Base-by-base conservation (phyloP, 805 yeast species). In the Zygosaccharomyces pseudorouxii region DNA sequence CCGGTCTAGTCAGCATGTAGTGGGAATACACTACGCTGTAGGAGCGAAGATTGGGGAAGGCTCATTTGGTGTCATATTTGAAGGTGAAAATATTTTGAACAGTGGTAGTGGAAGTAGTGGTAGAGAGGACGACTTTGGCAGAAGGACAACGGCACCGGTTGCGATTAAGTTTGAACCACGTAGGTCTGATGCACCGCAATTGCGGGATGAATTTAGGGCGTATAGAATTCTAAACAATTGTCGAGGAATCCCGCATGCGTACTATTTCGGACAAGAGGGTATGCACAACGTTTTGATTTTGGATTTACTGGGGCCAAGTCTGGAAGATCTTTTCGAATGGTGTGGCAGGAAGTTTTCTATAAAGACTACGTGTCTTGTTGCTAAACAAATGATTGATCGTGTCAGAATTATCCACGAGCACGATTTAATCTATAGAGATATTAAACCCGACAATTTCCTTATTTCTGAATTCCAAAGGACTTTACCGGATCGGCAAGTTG, bases 21-120 rank as follows among this genome's bases (percentile, higher is more conserved):
- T 74, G 27, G 78, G 78, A 11, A 62, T 74, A 37, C 95, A 86
- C 65, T 86, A 83, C 67, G 84, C 83, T 55, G 79, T 85, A 49
- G 93, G 92, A 8, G 84, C 85, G 60, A 86, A 86, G 67, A 86
- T 86, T 47, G 95, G 95, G 31, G 93, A 86, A 63, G 95, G 95
- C 2, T 85, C 93, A 0, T 86, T 86, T 71, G 95, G 95, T 30
- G 85, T 86, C 7, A 82, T 86, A 46, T 86, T 86, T 65, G 89
- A 86, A 69, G 95, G 95, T 36, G 78, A 81, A 48, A 87, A 86
- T 61, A 70, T 86, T 52, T 70, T 86, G 51, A 78, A 84, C 54
- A 80, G 82, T 18, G 54, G 56, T 11, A 48, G 53, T 39, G 50
- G 37, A 20, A 49, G 44, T 35, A 49, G 42, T 3, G 50, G 47